These are phyloP conservation scores for Samsoniella hepiali DNA, from an alignment of 2,329 filamentous ascomycete species.

Conservation along the genomic window DNA sequence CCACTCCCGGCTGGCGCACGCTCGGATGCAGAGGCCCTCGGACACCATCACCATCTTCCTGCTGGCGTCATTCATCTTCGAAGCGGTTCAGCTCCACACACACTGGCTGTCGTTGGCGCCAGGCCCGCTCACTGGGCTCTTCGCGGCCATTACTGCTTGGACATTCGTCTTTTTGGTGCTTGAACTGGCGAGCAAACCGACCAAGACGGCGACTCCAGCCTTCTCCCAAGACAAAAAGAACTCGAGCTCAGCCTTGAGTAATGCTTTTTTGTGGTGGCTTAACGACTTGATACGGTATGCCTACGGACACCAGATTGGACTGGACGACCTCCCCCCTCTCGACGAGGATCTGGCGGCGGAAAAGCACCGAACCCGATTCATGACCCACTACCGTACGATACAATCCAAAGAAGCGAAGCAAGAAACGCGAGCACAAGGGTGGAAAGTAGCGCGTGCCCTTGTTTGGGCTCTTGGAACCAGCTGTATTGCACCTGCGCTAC, in stretches of 20 bases:
- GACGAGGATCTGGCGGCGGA: not conserved
- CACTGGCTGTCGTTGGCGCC: not conserved
- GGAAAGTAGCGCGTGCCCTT: not conserved
- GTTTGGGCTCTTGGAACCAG: not conserved
- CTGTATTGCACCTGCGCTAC: conserved; percentile 3
- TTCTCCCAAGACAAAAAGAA: not conserved
- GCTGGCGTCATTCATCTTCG: not conserved
- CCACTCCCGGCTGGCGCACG: not conserved
- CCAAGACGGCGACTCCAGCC: not conserved
- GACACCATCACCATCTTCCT: conserved; percentile 7
- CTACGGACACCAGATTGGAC: conserved; percentile 4
- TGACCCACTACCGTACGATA: conserved; percentile 1
- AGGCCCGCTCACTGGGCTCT: not conserved
- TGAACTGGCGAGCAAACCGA: conserved; percentile 5
- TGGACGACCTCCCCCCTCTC: conserved; percentile 4
- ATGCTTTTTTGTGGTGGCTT: conserved; percentile 12
- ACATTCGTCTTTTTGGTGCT: not conserved
- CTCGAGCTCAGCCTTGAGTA: not conserved
- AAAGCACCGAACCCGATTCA: conserved; percentile 6
- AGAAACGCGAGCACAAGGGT: not conserved
- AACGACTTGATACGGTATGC: conserved; percentile 8
- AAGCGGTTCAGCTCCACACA: conserved; percentile 5
- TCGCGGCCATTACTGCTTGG: not conserved
- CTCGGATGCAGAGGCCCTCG: not conserved
- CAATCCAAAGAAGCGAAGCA: not conserved